phyloP scores from a whole-genome alignment of 352 stramenopile species.

The Globisporangium alternatum region DNA sequence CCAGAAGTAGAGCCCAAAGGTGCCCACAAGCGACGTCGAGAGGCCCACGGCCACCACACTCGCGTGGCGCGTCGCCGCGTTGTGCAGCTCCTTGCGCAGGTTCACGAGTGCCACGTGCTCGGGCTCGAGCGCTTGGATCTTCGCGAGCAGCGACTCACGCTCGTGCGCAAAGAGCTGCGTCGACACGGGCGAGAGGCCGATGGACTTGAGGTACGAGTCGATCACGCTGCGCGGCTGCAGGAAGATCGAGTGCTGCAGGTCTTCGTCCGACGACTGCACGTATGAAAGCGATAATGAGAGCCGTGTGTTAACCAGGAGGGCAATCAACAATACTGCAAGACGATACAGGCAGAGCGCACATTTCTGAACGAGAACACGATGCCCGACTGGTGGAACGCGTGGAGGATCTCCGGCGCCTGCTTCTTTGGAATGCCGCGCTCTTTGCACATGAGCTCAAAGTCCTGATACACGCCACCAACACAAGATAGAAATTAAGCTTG shows the following conservation, averaged over 20 bases:
- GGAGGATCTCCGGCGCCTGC: conserved; percentile 70
- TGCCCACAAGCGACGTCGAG: conserved; percentile 62
- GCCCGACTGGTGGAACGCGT: conserved; percentile 72
- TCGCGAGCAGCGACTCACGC: conserved; percentile 53
- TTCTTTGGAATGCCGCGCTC: conserved; percentile 84
- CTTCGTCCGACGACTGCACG: conserved; percentile 51
- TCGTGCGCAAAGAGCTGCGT: conserved; percentile 67
- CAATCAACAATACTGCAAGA: background rate
- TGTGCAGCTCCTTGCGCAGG: conserved; percentile 58
- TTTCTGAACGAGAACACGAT: conserved; percentile 83
- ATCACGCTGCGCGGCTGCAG: conserved; percentile 76
- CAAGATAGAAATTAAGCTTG: background rate
- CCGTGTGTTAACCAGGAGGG: background rate
- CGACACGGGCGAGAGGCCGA: conserved; percentile 67
- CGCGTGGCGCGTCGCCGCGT: conserved; percentile 54
- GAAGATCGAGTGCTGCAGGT: conserved; percentile 75
- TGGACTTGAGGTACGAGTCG: conserved; percentile 73
- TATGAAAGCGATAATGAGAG: background rate
- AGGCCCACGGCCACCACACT: conserved; percentile 53
- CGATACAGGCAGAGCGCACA: conserved; percentile 10
- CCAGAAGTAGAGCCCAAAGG: conserved; percentile 86
- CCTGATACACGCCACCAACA: conserved; percentile 9
- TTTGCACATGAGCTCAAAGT: conserved; percentile 68
- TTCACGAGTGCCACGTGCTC: conserved; percentile 68
- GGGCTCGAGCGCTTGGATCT: conserved; percentile 68